phyloP scores from a whole-genome alignment of 768 basidiomycete species.

The Collybia sp. region DNA sequence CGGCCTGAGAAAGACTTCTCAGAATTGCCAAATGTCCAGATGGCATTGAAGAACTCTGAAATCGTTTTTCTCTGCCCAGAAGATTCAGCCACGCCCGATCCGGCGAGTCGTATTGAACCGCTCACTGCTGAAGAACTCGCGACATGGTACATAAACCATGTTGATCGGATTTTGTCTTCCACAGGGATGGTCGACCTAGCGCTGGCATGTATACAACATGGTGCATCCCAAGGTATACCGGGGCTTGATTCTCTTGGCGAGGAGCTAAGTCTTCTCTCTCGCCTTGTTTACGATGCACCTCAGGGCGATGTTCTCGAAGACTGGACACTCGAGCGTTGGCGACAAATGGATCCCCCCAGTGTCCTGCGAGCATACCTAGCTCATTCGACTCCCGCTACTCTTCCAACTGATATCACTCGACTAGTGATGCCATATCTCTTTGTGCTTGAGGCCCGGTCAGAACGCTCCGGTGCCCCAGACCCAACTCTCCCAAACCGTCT shows the following conservation, averaged over 20 bases:
- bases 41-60: conserved; percentile 28
- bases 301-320: conserved; percentile 41
- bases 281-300: conserved; percentile 81
- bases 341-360: conserved; percentile 53
- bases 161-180: conserved; percentile 52
- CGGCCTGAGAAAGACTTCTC: conserved; percentile 55
- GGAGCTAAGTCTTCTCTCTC: conserved; percentile 82
- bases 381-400: conserved; percentile 58
- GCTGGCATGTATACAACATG: conserved; percentile 78
- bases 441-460: conserved; percentile 84
- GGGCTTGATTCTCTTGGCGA: conserved; percentile 85
- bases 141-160: conserved; percentile 71
- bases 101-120: conserved; percentile 17
- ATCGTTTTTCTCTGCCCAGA: conserved; percentile 7
- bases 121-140: conserved; percentile 49
- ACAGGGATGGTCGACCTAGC: conserved; percentile 80
- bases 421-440: conserved; percentile 92
- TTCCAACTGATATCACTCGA: conserved; percentile 64
- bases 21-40: conserved; percentile 40
- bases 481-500: conserved; percentile 57
- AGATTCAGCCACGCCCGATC: conserved; percentile 1
- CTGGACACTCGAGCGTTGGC: conserved; percentile 79
- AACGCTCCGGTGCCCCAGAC: conserved; percentile 74
- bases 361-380: conserved; percentile 75
- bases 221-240: conserved; percentile 73